Evolutionary conservation across 768 basidiomycete genomes (phyloP), one percentile per base, ranked within the genome.

Genomic region (Leccinum boreale): DNA sequence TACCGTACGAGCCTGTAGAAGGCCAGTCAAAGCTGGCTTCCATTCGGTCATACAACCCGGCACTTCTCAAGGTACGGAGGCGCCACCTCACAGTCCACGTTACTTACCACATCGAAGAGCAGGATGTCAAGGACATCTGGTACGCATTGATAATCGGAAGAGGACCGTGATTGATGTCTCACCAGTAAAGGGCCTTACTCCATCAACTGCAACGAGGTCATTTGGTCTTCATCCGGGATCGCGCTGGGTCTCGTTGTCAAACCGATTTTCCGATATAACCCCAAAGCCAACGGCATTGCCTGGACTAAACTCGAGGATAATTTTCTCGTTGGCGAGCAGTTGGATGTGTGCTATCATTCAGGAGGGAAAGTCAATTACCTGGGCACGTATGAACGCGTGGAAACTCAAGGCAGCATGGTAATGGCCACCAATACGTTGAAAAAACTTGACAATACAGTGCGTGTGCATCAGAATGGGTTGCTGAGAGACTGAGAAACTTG

Each of bases 241-340:
- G 66, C 62, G 15, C 24, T 64, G n/a, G 70, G 63, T 47, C 60
- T 72, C 23, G 53, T 72, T 19, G 39, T 70, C 52, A 62, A 57
- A 53, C 70, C 64, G 9, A 52, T 48, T 2, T 68, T 66, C 53
- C 70, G 57, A 57, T 70, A 66, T 36, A 72, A 70, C 35, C 69
- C 69, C 35, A 65, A 60, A 53, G n/a, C 3, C 31, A 24, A 9
- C 4, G 50, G 53, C 9, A 68, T 64, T 9, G 12, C 49, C 33
- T 70, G 69, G 71, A 52, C 28, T n/a, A 58, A 58, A 46, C 2
- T 58, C 17, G 9, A 53, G 26, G 44, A 54, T 12, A 4, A 14
- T 29, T 66, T 71, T 15, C 47, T 53, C 14, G 36, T 52, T 35
- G 61, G 55, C 35, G 53, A 61, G 46, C 60, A 26, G 24, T 52